phyloP scores from a whole-genome alignment of 345 rosid species.

The Zanthoxylum bungeanum region DNA sequence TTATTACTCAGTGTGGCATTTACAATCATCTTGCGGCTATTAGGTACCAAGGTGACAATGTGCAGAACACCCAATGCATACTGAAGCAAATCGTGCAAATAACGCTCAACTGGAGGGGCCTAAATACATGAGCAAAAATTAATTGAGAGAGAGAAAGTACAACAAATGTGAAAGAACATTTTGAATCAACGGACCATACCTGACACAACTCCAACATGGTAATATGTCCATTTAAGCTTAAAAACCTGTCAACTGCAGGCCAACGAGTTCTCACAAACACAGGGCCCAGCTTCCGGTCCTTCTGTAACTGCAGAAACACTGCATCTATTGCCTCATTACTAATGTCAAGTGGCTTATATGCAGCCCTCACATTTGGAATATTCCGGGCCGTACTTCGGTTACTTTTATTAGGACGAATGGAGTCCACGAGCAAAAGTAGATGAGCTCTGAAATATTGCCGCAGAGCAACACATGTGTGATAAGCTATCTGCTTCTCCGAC shows the following conservation, averaged over 20 bases:
- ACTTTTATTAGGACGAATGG: slow-evolving; percentile 84
- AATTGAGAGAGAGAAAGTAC: slow-evolving; percentile 7
- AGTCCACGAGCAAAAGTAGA: slow-evolving; percentile 83
- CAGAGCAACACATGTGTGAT: slow-evolving; percentile 88
- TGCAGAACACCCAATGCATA: slow-evolving; percentile 97
- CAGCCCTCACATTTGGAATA: slow-evolving; percentile 78
- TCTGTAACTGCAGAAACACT: slow-evolving; percentile 82
- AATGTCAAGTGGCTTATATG: slow-evolving; percentile 89
- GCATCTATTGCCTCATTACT: slow-evolving; percentile 98
- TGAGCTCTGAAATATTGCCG: slow-evolving; percentile 98
- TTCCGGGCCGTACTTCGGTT: slow-evolving; percentile 67
- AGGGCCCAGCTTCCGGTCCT: slow-evolving; percentile 93
- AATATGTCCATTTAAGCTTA: slow-evolving; percentile 74
- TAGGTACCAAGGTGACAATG: slow-evolving; percentile 77
- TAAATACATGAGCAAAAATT: slow-evolving; percentile 31
- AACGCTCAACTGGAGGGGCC: slow-evolving; percentile 98
- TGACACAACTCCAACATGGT: slow-evolving; percentile 95
- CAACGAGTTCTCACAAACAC: slow-evolving; percentile 84
- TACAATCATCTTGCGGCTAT: slow-evolving; percentile 86
- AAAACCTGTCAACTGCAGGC: slow-evolving; percentile 81
- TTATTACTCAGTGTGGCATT: slow-evolving; percentile 80
- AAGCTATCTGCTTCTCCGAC: slow-evolving; percentile 94
- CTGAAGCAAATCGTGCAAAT: slow-evolving; percentile 92
- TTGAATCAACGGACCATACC: slow-evolving; percentile 38
- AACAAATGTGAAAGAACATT: not conserved